Evolutionary conservation across 2,329 filamentous ascomycete genomes (phyloP).

Genomic region (Salinomyces thailandicus): DNA sequence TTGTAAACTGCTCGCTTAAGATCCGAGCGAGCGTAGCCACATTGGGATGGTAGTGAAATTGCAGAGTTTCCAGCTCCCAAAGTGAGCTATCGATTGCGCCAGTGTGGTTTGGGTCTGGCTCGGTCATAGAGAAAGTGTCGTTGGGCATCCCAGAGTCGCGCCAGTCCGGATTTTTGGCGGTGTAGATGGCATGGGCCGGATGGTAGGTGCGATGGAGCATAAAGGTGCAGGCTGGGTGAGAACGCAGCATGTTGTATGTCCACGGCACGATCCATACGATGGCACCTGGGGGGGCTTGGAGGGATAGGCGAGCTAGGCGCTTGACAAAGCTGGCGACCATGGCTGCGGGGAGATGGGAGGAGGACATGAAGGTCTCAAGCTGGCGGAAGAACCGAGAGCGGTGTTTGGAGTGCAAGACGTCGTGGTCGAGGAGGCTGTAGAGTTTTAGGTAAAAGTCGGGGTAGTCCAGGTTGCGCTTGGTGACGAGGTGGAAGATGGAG

Average conservation of each 20-base stretch:
- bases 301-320: conserved; percentile 67
- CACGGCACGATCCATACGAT: conserved; percentile 84
- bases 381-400: conserved; percentile 87
- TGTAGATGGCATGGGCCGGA: conserved; percentile 23
- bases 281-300: conserved; percentile 82
- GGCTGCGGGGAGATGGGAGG: conserved; percentile 81
- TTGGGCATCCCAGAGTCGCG: conserved; percentile 48
- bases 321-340: conserved; percentile 96
- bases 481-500: conserved; percentile 89
- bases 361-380: conserved; percentile 79
- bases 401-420: conserved; percentile 86
- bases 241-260: conserved; percentile 88
- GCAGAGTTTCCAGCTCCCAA: conserved; percentile 88
- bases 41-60: conserved; percentile 93
- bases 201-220: conserved; percentile 70
- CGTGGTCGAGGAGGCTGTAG: conserved; percentile 79
- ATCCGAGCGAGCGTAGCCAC: conserved; percentile 90
- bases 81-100: conserved; percentile 81
- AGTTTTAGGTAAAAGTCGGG: conserved; percentile 73
- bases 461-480: conserved; percentile 89
- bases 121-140: conserved; percentile 68
- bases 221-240: conserved; percentile 83
- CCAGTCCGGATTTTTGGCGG: conserved; percentile 10
- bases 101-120: conserved; percentile 75
- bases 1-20: conserved; percentile 93